Conservation (phyloP, 2,329 filamentous ascomycete species). For the Aspergillus sergii region DNA sequence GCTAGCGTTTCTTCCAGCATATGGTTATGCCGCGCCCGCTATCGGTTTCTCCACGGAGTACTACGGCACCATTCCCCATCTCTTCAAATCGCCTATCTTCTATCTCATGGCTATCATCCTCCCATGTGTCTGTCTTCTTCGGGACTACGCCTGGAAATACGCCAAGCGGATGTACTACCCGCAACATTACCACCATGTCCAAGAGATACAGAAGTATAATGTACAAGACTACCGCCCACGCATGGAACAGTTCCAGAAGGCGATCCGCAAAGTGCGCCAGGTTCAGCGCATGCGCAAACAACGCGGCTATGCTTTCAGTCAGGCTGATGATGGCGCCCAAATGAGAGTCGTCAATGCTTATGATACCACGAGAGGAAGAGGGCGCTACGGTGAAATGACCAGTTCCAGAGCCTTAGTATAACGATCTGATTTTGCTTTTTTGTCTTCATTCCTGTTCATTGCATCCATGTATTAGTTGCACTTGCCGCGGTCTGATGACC, state of each 20-base stretch:
- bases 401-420: constrained; percentile 52
- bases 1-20: constrained; percentile 86
- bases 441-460: constrained; percentile 1
- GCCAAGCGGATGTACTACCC: constrained; percentile 96
- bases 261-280: constrained; percentile 95
- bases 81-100: constrained; percentile 82
- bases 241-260: constrained; percentile 99
- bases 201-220: constrained; percentile 99
- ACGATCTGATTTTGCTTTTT: constrained; percentile 11
- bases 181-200: constrained; percentile 95
- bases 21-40: constrained; percentile 83
- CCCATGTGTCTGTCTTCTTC: constrained; percentile 76
- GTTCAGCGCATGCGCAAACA: constrained; percentile 99
- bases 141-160: constrained; percentile 97
- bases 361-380: constrained; percentile 90
- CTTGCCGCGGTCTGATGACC: background rate
- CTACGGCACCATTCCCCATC: constrained; percentile 75
- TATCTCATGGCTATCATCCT: constrained; percentile 87
- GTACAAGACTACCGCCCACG: constrained; percentile 97
- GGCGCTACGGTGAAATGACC: constrained; percentile 93
- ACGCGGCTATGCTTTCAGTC: constrained; percentile 95
- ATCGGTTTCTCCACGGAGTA: constrained; percentile 82
- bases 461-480: constrained; percentile 13
- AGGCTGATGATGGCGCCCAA: constrained; percentile 89
- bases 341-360: constrained; percentile 95